Base-by-base conservation (phyloP, 371 early-diverging fungal species). In the Basidiobolus meristosporus region DNA sequence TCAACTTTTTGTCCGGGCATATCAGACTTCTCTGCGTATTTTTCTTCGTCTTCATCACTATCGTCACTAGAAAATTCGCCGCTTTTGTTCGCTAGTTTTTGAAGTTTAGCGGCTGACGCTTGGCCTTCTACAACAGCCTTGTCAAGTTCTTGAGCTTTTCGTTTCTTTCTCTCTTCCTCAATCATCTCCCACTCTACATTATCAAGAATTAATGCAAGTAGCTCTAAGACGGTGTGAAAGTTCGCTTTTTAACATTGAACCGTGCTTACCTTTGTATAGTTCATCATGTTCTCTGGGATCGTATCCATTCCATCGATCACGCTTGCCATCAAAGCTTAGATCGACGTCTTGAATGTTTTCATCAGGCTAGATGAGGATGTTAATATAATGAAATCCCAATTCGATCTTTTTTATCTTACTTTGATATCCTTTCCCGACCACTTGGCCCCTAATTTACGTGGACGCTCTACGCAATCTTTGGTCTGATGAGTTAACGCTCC, bases 291-390 rank as follows among this genome's bases (percentile, higher is more conserved):
- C 82, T 41, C 57, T 48, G 4, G 95, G 70, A 56, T 97, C 89
- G 54, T 95, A 97, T 7, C 92, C 95, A 42, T 91, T 92, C 93
- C 95, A 95, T 17, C 88, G 75, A 65, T 97, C 98, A 30, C 96
- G 65, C 52, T 97, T 97, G 15, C 82, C 90, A 47, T 95, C 98
- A 64, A 82, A 97, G 39, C 75, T 70, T 23, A 90, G 54, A n/a
- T 77, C 63, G 6, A 86, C 62, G n/a, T 70, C 50, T 43, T 70
- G 70, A n/a, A 91, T 54, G 18, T 73, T 63, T 48, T 97, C 92
- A 54, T 92, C 91, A 4, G 82, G 60, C 48, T 55, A 21, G 39
- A 32, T 20, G n/a, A 5, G 7, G 61, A 2, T 9, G n/a, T 3
- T 29, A 3, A 36, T 30, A 39, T 41, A 7, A 41, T 5, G 7